phyloP scores from a whole-genome alignment of 2,329 filamentous ascomycete species.

The Ophiocordyceps polyrhachis-furcata region DNA sequence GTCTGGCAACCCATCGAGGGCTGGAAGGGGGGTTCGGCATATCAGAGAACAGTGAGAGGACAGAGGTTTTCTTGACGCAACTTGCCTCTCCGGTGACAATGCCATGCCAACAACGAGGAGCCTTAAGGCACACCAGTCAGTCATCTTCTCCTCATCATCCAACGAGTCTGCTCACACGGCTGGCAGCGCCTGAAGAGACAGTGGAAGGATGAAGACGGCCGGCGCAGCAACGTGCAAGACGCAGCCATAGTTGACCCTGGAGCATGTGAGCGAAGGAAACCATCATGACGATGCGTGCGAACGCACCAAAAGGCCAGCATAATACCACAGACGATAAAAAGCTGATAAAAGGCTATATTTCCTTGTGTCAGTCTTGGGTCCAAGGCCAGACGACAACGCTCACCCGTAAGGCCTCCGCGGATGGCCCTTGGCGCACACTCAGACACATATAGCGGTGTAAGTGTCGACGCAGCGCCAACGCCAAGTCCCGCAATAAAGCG shows the following conservation, averaged over 20 bases:
- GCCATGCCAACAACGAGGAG: conserved; percentile 41
- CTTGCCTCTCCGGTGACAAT: conserved; percentile 31
- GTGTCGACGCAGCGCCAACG: conserved; percentile 28
- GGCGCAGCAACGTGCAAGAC: conserved; percentile 26
- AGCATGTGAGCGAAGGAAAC: conserved; percentile 8
- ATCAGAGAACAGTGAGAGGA: not conserved
- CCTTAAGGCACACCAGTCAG: conserved; percentile 5
- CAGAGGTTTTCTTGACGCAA: not conserved
- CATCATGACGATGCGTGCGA: not conserved
- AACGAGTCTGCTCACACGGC: conserved; percentile 19
- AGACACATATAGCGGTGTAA: conserved; percentile 26
- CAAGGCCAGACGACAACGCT: not conserved
- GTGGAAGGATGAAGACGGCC: conserved; percentile 39
- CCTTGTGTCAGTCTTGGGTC: no score
- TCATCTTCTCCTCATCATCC: not conserved
- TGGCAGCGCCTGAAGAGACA: conserved; percentile 46
- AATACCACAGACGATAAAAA: conserved; percentile 26
- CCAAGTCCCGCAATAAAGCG: conserved; percentile 33
- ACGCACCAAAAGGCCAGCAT: conserved; percentile 22
- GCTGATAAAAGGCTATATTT: conserved; percentile 23
- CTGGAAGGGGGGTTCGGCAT: conserved; percentile 16
- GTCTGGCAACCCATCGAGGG: conserved; percentile 47
- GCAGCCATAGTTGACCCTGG: conserved; percentile 36
- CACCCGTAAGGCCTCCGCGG: conserved; percentile 28
- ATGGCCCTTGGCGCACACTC: conserved; percentile 32